A percentile compares a stretch with the other conserved stretches of the same genome.
Conservation (phyloP, 176 grass and related monocot genomes). For the Oryza glaberrima region DNA sequence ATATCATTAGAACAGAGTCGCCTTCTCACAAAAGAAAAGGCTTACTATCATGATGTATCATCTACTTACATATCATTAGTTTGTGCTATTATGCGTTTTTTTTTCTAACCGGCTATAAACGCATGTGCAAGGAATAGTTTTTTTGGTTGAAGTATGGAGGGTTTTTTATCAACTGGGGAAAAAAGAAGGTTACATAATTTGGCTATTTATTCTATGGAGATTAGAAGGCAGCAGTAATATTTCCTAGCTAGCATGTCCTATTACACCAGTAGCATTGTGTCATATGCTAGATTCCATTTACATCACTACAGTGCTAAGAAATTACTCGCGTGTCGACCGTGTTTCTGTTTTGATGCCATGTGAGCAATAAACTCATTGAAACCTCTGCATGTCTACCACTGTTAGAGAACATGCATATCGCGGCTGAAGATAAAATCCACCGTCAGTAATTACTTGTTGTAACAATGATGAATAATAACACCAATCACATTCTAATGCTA, state of each 20-base stretch:
- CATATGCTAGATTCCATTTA: slow-evolving; percentile 44
- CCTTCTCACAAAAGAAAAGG: slow-evolving; percentile 1
- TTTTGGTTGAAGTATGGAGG: background rate
- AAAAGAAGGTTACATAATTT: background rate
- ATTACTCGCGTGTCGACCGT: slow-evolving; percentile 35
- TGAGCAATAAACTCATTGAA: slow-evolving; percentile 38
- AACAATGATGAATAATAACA: slow-evolving; percentile 26
- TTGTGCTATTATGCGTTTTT: background rate
- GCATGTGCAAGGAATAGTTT: background rate
- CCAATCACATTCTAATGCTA: background rate
- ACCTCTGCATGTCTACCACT: slow-evolving; percentile 30
- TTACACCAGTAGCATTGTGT: slow-evolving; percentile 16
- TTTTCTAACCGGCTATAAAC: background rate
- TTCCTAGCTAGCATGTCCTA: slow-evolving; percentile 7
- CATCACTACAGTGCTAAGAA: slow-evolving; percentile 35
- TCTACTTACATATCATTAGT: background rate
- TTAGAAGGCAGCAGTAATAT: background rate
- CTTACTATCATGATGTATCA: slow-evolving; percentile 22
- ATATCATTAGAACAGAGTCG: background rate
- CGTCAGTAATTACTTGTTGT: slow-evolving; percentile 4
- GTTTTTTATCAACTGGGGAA: background rate
- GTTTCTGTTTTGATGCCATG: slow-evolving; percentile 34
- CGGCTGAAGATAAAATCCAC: background rate
- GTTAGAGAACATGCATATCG: slow-evolving; percentile 41
- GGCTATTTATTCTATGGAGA: background rate